Base-by-base conservation (phyloP, 768 basidiomycete genomes). In the Phylloporus sp. region DNA sequence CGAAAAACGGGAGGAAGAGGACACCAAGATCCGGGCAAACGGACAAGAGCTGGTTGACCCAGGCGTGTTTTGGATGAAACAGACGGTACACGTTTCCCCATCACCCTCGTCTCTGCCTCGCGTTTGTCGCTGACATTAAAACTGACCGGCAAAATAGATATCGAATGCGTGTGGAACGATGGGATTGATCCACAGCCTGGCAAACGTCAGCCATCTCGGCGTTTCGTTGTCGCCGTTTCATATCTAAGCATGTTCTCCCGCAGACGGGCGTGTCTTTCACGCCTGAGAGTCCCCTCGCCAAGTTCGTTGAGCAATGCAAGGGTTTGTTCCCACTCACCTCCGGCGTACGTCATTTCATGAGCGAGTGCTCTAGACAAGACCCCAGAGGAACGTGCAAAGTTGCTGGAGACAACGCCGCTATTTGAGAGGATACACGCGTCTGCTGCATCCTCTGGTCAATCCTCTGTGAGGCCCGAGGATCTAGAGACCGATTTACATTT, bases 81-180 rank as follows among this genome's bases (percentile, higher is more conserved):
- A 97, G 67, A 95, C 88, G 46, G 92, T 91, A 50, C 28, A 78
- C 63, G 11, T 36, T 27, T 40, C 3, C 13, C 41, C 26, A 2
- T 22, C 18, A 15, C 29, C 34, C n/a, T 35, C 27, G 22, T 5
- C 20, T 20, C 47, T 12, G 6, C 16, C 4, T 32, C 35, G 10
- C 24, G 10, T 13, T 6, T 9, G 20, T 39, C 12, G 24, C 53
- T 47, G 45, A 50, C 29, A 34, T 20, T 32, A 23, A 29, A 29
- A 22, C 27, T 2, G 16, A 32, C 23, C 48, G 23, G 16, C 4
- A 28, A 6, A 29, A 24, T 31, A 50, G 88, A 91, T 91, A 50
- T 67, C 75, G 5, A 93, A 93, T 59, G 91, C 91, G 0, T 93
- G 91, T 61, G 92, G 92, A 4, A 92, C 91, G 0, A 93, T 95